Conservation (phyloP, 257 asterid species). For the Nicotiana noctiflora region DNA sequence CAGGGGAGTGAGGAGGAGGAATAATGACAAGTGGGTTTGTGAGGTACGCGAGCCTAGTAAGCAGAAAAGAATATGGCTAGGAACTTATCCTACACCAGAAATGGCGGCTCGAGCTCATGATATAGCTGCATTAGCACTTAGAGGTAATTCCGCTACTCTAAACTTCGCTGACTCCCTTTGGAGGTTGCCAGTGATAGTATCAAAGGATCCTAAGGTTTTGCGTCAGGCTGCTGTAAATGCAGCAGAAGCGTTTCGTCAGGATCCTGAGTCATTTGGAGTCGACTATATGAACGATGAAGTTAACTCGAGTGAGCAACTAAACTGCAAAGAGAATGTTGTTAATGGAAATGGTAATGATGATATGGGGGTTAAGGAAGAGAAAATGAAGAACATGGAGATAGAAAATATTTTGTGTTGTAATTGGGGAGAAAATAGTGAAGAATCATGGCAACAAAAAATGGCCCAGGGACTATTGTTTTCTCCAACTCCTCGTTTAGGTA, state of each 20-base stretch:
- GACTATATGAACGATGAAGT: background rate
- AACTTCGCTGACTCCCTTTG: conserved; percentile 69
- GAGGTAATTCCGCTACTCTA: conserved; percentile 44
- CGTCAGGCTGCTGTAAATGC: conserved; percentile 44
- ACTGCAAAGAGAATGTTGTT: conserved; percentile 11
- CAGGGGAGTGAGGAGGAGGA: conserved; percentile 30
- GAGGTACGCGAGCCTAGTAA: conserved; percentile 49
- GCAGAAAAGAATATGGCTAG: conserved; percentile 68
- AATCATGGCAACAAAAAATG: conserved; percentile 11
- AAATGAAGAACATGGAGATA: background rate
- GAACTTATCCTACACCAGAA: conserved; percentile 68
- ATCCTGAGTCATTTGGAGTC: background rate
- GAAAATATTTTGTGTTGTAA: background rate
- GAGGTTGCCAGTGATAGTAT: conserved; percentile 36
- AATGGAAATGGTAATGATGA: background rate
- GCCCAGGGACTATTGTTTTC: conserved; percentile 51
- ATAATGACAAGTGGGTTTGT: conserved; percentile 32
- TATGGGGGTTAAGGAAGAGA: background rate
- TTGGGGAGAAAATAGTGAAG: conserved; percentile 9
- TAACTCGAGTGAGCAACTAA: background rate
- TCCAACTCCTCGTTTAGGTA: conserved; percentile 38
- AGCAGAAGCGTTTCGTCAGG: conserved; percentile 30
- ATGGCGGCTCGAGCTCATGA: conserved; percentile 87
- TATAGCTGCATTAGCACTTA: conserved; percentile 62
- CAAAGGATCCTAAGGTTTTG: conserved; percentile 37